phyloP scores from a whole-genome alignment of 1,284 basidiomycete species.

The Rhizoctonia solani region DNA sequence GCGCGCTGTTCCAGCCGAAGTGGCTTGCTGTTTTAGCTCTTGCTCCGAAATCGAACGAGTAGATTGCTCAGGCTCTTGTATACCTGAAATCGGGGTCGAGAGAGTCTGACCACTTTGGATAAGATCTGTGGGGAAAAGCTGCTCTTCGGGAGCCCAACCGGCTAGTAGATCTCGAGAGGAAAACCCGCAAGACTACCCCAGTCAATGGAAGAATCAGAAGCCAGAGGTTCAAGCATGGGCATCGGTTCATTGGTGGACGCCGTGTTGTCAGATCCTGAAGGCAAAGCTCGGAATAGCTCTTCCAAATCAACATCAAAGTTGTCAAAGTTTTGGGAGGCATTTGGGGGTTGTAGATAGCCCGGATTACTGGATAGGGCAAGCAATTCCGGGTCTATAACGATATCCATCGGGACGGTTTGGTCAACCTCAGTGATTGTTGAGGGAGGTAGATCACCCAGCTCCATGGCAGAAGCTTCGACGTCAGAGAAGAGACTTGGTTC shows the following conservation, averaged over 20 bases:
- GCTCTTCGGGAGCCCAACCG: not conserved
- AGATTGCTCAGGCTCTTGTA: not conserved
- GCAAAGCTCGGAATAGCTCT: conserved; percentile 11
- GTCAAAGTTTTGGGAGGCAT: not conserved
- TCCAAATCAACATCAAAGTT: conserved; percentile 1
- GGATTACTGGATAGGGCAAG: conserved; percentile 3
- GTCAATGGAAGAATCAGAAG: not conserved
- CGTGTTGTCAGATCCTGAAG: not conserved
- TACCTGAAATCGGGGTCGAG: not conserved
- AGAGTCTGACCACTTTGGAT: not conserved
- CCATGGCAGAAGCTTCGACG: not conserved
- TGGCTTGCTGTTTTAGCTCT: not conserved
- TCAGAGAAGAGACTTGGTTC: not conserved
- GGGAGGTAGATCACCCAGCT: not conserved
- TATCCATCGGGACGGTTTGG: not conserved
- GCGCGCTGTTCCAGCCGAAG: conserved; percentile 3
- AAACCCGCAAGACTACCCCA: conserved; percentile 5
- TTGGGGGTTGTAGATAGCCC: not conserved
- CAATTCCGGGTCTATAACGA: conserved; percentile 20
- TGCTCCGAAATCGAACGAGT: not conserved
- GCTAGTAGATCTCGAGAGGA: not conserved
- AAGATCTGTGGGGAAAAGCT: not conserved
- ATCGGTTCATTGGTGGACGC: not conserved
- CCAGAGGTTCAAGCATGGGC: not conserved
- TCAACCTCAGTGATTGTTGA: not conserved